Base-by-base conservation (phyloP, 495 filamentous ascomycete species). In the Cercophora sp. region DNA sequence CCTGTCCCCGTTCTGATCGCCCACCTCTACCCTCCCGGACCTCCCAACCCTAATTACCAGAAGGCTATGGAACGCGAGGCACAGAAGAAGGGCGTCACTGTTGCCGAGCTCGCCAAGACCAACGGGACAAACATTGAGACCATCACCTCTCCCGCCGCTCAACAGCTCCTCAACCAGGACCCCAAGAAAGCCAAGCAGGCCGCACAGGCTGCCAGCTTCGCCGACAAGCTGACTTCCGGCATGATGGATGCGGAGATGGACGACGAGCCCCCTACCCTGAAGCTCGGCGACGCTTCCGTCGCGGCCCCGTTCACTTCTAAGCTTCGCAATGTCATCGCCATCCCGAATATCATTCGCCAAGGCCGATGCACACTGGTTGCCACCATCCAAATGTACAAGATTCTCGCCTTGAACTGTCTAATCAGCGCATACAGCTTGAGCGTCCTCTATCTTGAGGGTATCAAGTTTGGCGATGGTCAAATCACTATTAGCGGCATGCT, bases 371-470 rank as follows among this genome's bases (percentile, higher is more conserved):
- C 93, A 1, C 78, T 99, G 9, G 94, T 99, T 41, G 92, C 93
- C 4, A 97, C 94, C 3, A 97, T 99, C 57, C 93, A 99, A 73
- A 99, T 99, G 93, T 99, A 97, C 80, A 99, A 99, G 78, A 99
- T 99, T 61, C 80, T 99, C 47, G 93, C 93, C 18, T 75, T 99
- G 52, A 99, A 99, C 75, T 99, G 93, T 66, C 75, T 99, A 62
- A 99, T 99, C 68, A 95, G 88, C 63, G 93, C 93, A 18, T 99
- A 99, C 81, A 96, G 91, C 73, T 69, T 97, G 60, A 91, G 86
- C 69, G 93, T 99, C 29, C 78, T 99, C 37, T 99, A 99, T 64
- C 76, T 99, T 5, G 93, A 97, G 59, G 93, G 93, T 49, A 99
- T 99, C 77, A 99, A 99, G 72, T 99, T 99, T 61, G 91, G 93